Conservation (phyloP, 257 asterid species). For the Gynochthodes officinalis region DNA sequence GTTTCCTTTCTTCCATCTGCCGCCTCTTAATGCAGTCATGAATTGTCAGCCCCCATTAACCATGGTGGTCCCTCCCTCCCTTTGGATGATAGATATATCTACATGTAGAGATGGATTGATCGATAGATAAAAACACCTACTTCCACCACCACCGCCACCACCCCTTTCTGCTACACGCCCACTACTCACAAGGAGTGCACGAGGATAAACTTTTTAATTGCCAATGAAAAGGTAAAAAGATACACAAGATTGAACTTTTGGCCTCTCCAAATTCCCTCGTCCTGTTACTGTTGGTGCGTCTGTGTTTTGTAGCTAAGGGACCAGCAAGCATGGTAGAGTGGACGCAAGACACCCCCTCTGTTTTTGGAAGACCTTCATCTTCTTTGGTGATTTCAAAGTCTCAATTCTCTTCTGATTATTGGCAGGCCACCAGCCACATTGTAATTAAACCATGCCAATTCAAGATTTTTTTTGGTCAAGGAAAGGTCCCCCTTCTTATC, state of each 20-base stretch:
- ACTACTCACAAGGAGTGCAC: constrained; percentile 9
- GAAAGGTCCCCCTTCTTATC: not conserved
- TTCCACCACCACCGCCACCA: constrained; percentile 7
- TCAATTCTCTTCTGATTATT: not conserved
- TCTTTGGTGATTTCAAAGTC: not conserved
- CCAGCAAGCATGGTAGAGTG: constrained; percentile 24
- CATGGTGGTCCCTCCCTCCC: constrained; percentile 51
- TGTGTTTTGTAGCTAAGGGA: constrained; percentile 10
- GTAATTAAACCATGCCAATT: not conserved
- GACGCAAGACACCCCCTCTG: constrained; percentile 2
- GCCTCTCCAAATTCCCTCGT: constrained; percentile 10
- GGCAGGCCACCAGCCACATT: not conserved
- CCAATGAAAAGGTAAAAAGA: constrained; percentile 1
- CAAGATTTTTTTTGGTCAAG: too few relatives aligned
- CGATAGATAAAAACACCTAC: constrained; percentile 1
- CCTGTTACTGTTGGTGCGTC: constrained; percentile 4
- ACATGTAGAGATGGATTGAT: not conserved
- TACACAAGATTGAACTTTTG: constrained; percentile 24
- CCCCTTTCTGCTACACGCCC: constrained; percentile 9
- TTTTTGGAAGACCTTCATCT: not conserved
- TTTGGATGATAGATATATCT: constrained; percentile 10
- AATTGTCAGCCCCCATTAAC: constrained; percentile 45
- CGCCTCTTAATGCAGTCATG: constrained; percentile 54
- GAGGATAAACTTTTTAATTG: constrained; percentile 31
- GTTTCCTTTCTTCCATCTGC: constrained; percentile 71